A percentile compares a stretch with the other conserved stretches of the same genome.
These are phyloP conservation scores for Epichloe gansuensis DNA, from an alignment of 2,329 filamentous ascomycete genomes.

Conservation along the genomic window DNA sequence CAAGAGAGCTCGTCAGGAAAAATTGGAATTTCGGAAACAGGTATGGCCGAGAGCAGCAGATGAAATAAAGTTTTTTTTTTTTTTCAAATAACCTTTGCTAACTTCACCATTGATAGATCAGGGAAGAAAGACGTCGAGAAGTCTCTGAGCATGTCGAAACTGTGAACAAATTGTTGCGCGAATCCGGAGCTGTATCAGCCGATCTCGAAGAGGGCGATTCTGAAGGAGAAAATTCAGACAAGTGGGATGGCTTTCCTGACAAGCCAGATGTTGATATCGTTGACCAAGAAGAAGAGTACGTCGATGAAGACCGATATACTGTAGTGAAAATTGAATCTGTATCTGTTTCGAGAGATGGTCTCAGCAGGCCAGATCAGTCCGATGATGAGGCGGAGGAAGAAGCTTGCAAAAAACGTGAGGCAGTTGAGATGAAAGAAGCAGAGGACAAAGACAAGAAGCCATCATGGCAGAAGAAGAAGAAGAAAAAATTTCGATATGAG, in stretches of 20 bases:
- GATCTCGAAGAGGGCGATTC: conserved; percentile 29
- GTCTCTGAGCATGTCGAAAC: conserved; percentile 70
- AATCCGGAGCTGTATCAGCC: conserved; percentile 35
- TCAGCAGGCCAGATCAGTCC: conserved; percentile 39
- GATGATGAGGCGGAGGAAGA: conserved; percentile 25
- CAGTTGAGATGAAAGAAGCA: conserved; percentile 15
- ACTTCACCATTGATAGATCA: conserved; percentile 41
- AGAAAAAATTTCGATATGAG: conserved; percentile 88
- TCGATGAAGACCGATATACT: conserved; percentile 92
- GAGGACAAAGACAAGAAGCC: conserved; percentile 19
- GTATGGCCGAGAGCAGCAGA: conserved; percentile 31
- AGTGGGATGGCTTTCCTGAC: conserved; percentile 56
- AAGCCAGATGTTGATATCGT: conserved; percentile 36
- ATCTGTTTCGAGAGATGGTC: conserved; percentile 60
- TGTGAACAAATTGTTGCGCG: conserved; percentile 56
- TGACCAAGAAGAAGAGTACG: conserved; percentile 82
- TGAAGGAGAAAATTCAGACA: conserved; percentile 29
- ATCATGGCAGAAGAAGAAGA: conserved; percentile 54
- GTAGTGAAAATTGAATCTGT: conserved; percentile 90
- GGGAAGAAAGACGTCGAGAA: conserved; percentile 70
- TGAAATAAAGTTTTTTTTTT: neutral
- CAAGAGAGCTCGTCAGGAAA: conserved; percentile 66
- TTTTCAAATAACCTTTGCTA: neutral
- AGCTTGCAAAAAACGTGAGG: conserved; percentile 10
- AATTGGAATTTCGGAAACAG: conserved; percentile 59